A percentile compares a stretch with the other conserved stretches of the same genome.
Evolutionary conservation across 495 filamentous ascomycete species (phyloP).

Genomic region (Pyronema domesticum): DNA sequence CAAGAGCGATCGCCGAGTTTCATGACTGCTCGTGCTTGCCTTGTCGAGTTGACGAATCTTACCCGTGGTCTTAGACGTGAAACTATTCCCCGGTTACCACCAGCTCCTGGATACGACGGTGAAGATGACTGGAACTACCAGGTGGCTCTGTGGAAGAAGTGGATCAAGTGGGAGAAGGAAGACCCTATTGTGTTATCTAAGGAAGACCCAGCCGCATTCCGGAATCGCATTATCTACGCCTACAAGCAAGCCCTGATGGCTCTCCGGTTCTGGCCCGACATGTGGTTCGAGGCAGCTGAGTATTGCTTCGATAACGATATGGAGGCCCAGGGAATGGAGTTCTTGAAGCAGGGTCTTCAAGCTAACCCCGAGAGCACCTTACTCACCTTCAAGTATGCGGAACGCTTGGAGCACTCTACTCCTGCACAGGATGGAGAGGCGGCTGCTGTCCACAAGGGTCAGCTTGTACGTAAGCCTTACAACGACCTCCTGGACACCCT

Average conservation of each 20-base stretch:
- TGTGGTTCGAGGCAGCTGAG: slow-evolving; percentile 89
- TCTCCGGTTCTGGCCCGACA: slow-evolving; percentile 76
- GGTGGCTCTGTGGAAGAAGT: slow-evolving; percentile 78
- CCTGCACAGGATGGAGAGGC: slow-evolving; percentile 50
- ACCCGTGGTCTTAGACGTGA: slow-evolving; percentile 60
- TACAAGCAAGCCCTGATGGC: slow-evolving; percentile 94
- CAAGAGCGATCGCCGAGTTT: slow-evolving; percentile 82
- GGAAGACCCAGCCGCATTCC: slow-evolving; percentile 56
- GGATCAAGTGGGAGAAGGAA: slow-evolving; percentile 86
- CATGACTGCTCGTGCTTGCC: slow-evolving; percentile 78
- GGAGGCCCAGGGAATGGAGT: slow-evolving; percentile 41
- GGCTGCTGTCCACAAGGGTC: slow-evolving; percentile 46
- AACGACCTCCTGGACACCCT: slow-evolving; percentile 67
- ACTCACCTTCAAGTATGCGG: slow-evolving; percentile 71
- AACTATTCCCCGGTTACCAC: slow-evolving; percentile 63
- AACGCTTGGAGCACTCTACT: slow-evolving; percentile 59
- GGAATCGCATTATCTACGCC: slow-evolving; percentile 61
- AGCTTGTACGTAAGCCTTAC: slow-evolving; percentile 61
- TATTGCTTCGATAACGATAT: slow-evolving; percentile 72
- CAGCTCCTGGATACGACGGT: slow-evolving; percentile 68
- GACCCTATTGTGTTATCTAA: slow-evolving; percentile 71
- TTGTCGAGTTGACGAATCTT: slow-evolving; percentile 66
- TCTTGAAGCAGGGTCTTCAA: slow-evolving; percentile 60
- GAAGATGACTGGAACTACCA: slow-evolving; percentile 71
- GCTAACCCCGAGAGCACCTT: slow-evolving; percentile 90